Percentiles rank a stretch among this genome's conserved stretches.
phyloP scores from a whole-genome alignment of 1,284 basidiomycete genomes.

The Wolfiporia cocos region DNA sequence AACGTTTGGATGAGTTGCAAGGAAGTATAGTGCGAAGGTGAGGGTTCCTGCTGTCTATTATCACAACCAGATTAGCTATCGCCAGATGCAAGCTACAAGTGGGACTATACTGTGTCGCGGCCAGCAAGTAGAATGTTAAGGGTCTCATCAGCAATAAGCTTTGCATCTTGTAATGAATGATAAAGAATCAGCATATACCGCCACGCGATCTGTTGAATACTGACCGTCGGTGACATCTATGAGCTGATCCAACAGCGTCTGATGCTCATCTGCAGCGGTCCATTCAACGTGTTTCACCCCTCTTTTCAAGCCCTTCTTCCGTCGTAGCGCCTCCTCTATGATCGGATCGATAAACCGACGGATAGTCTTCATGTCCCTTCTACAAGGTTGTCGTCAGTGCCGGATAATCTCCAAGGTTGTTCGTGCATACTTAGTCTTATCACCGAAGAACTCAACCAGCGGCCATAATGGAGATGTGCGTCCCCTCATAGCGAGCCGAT shows the following conservation, averaged over 20 bases:
- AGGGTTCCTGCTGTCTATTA: conserved; percentile 29
- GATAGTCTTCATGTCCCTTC: conserved; percentile 37
- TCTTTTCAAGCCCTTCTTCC: conserved; percentile 15
- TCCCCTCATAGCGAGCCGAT: conserved; percentile 31
- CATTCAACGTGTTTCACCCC: not conserved
- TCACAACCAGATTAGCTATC: not conserved
- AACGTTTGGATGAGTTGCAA: conserved; percentile 31
- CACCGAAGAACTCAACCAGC: conserved; percentile 32
- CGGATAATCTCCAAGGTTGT: no score
- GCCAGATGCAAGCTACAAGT: not conserved
- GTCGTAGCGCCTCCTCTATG: conserved; percentile 35
- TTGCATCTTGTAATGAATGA: no score
- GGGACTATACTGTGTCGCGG: conserved; percentile 26
- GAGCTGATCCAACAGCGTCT: not conserved
- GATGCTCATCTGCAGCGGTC: no score
- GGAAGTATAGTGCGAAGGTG: conserved; percentile 32
- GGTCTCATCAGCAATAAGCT: conserved; percentile 28
- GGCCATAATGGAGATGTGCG: conserved; percentile 25
- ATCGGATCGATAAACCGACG: conserved; percentile 43
- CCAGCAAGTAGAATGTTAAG: conserved; percentile 32
- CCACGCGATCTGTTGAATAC: no score
- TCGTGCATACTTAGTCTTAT: conserved; percentile 27
- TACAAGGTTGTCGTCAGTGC: no score
- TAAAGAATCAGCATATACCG: no score
- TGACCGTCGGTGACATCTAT: conserved; percentile 25